Percentiles rank a stretch among this genome's conserved stretches.
phyloP scores from a whole-genome alignment of 768 basidiomycete genomes.

The Infundibulicybe gibba region DNA sequence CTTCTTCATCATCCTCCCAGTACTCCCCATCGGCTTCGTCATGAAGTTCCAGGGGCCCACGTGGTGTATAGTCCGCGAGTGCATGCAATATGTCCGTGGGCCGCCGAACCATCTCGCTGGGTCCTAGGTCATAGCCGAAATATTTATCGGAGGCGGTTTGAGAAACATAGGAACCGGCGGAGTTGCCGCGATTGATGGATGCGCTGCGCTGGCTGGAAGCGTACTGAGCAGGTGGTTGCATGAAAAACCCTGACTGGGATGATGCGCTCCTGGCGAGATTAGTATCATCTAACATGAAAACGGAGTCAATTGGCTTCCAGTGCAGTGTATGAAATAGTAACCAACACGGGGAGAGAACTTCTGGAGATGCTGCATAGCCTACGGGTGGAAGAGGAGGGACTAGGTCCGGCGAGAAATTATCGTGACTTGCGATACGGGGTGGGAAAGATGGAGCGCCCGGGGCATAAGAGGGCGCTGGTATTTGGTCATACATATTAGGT shows the following conservation, averaged over 20 bases:
- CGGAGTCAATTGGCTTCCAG: too few species aligned
- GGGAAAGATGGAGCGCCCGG: neutral
- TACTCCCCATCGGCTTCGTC: constrained; percentile 33
- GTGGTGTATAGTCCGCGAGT: constrained; percentile 26
- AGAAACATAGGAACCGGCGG: constrained; percentile 19
- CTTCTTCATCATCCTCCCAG: constrained; percentile 66
- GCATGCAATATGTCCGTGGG: constrained; percentile 33
- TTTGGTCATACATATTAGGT: too few species aligned
- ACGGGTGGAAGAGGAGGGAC: neutral
- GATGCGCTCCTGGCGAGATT: too few species aligned
- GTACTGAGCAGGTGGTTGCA: neutral
- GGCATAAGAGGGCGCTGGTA: neutral
- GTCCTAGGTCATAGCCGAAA: constrained; percentile 4
- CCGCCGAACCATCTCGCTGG: constrained; percentile 13
- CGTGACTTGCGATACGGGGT: neutral
- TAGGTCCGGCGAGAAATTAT: neutral
- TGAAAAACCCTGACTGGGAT: too few species aligned
- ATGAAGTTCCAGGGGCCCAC: constrained; percentile 19
- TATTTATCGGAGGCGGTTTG: constrained; percentile 12
- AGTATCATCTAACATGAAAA: too few species aligned
- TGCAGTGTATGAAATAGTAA: constrained; percentile 5
- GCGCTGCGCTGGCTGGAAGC: neutral
- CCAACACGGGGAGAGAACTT: constrained; percentile 7
- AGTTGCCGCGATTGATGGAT: constrained; percentile 22
- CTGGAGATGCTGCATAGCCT: neutral